These are phyloP conservation scores for Suillus subalutaceus DNA, from an alignment of 768 basidiomycete species.

Conservation along the genomic window DNA sequence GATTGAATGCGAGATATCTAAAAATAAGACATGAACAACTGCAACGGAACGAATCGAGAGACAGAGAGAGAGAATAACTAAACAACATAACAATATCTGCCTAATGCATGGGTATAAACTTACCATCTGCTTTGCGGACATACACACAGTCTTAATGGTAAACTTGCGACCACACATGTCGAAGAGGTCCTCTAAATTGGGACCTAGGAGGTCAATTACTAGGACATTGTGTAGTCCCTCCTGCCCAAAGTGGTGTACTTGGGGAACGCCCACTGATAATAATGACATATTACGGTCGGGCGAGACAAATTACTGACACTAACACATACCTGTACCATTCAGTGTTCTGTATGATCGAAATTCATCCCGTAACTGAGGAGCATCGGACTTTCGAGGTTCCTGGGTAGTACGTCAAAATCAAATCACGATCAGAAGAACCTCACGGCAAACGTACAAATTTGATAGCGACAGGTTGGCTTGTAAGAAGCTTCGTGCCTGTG, in stretches of 20 bases:
- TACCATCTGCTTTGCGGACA: slow-evolving; percentile 99
- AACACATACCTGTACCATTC: slow-evolving; percentile 77
- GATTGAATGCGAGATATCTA: slow-evolving; percentile 96
- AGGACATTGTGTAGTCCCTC: slow-evolving; percentile 97
- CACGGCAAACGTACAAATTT: slow-evolving; percentile 77
- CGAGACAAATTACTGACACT: slow-evolving; percentile 17
- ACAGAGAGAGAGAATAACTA: background rate
- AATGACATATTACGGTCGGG: slow-evolving; percentile 14
- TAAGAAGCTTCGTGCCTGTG: slow-evolving; percentile 82
- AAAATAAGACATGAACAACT: slow-evolving; percentile 9
- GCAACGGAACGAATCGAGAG: slow-evolving; percentile 15
- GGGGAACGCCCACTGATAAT: slow-evolving; percentile 87
- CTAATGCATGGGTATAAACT: slow-evolving; percentile 27
- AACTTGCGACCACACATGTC: slow-evolving; percentile 99
- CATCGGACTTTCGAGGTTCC: slow-evolving; percentile 97
- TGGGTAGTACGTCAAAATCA: slow-evolving; percentile 33
- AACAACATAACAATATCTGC: background rate
- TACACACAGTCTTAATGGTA: slow-evolving; percentile 95
- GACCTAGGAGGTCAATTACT: slow-evolving; percentile 94
- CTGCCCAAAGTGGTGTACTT: slow-evolving; percentile 98
- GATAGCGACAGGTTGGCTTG: slow-evolving; percentile 89
- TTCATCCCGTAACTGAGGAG: slow-evolving; percentile 96
- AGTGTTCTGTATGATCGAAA: slow-evolving; percentile 97
- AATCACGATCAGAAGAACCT: slow-evolving; percentile 4
- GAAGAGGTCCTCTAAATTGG: slow-evolving; percentile 96